Percentiles rank a stretch among this genome's conserved stretches.
These are phyloP conservation scores for Yamadazyma phyllophila DNA, from an alignment of 805 yeast genomes.

Conservation along the genomic window DNA sequence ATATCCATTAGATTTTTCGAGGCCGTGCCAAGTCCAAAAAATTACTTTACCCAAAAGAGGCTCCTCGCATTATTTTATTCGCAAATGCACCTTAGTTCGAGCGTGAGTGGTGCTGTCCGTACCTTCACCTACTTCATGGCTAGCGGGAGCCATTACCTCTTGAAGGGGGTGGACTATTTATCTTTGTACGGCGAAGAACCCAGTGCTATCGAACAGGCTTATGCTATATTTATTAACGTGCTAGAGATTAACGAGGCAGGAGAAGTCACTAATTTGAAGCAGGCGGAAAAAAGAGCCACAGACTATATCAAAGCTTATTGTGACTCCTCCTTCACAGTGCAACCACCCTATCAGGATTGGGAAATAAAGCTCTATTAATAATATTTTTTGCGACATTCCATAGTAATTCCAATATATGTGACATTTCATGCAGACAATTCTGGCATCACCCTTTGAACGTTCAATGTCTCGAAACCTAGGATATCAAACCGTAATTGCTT, in stretches of 20 bases:
- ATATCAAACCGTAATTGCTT: neutral
- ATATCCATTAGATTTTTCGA: no score
- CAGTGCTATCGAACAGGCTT: slow-evolving; percentile 9
- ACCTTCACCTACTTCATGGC: slow-evolving; percentile 8
- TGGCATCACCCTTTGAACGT: no score
- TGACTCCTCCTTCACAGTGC: neutral
- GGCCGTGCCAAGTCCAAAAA: no score
- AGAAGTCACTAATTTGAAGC: slow-evolving; percentile 3
- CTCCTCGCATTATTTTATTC: neutral
- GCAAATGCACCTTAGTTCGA: slow-evolving; percentile 1
- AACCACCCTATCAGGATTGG: neutral
- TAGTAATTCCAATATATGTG: no score
- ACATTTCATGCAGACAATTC: no score
- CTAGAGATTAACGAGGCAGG: slow-evolving; percentile 6
- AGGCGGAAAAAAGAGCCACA: slow-evolving; percentile 6
- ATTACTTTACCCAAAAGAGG: no score
- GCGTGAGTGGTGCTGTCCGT: slow-evolving; percentile 3
- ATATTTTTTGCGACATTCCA: neutral
- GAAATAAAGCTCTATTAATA: slow-evolving; percentile 1
- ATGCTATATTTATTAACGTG: slow-evolving; percentile 7
- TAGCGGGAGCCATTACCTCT: slow-evolving; percentile 6
- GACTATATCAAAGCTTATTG: slow-evolving; percentile 3
- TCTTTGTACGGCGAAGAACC: slow-evolving; percentile 8
- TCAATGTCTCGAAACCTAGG: neutral
- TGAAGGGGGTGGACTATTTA: slow-evolving; percentile 5